Evolutionary conservation across 2,329 filamentous ascomycete genomes (phyloP).

Genomic region (Sclerotinia trifoliorum): DNA sequence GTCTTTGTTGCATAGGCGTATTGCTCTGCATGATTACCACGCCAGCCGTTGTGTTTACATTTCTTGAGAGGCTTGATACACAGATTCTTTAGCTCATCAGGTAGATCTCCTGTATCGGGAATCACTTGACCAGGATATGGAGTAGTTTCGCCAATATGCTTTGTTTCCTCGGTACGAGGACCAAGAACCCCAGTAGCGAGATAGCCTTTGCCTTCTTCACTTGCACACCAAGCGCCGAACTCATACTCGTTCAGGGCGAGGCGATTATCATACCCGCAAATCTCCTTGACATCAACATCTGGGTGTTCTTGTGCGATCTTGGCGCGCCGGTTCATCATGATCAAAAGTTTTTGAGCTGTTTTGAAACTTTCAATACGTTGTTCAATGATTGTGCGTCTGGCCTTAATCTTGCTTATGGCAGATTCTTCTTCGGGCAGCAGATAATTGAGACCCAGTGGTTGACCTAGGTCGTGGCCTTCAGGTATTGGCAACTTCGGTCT

Average conservation of each 20-base stretch:
- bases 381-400: constrained; percentile 27
- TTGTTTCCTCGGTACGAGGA: constrained; percentile 35
- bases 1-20: constrained; percentile 26
- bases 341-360: constrained; percentile 31
- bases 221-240: constrained; percentile 33
- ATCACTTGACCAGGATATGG: constrained; percentile 29
- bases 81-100: constrained; percentile 33
- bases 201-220: constrained; percentile 33
- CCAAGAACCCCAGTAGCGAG: constrained; percentile 34
- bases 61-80: constrained; percentile 34
- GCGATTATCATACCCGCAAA: constrained; percentile 39
- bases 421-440: constrained; percentile 34
- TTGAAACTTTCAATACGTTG: constrained; percentile 29
- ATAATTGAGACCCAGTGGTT: constrained; percentile 34
- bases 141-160: constrained; percentile 26
- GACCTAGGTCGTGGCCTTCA: constrained; percentile 34
- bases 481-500: constrained; percentile 35
- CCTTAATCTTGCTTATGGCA: constrained; percentile 30
- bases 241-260: constrained; percentile 37
- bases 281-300: constrained; percentile 29
- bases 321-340: constrained; percentile 34
- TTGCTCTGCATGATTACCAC: constrained; percentile 32
- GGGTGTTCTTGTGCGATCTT: constrained; percentile 30
- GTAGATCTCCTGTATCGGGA: constrained; percentile 18
- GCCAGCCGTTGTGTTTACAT: constrained; percentile 35